A percentile compares a stretch with the other conserved stretches of the same genome.
phyloP scores from a whole-genome alignment of 345 rosid genomes.

The Populus euphratica region DNA sequence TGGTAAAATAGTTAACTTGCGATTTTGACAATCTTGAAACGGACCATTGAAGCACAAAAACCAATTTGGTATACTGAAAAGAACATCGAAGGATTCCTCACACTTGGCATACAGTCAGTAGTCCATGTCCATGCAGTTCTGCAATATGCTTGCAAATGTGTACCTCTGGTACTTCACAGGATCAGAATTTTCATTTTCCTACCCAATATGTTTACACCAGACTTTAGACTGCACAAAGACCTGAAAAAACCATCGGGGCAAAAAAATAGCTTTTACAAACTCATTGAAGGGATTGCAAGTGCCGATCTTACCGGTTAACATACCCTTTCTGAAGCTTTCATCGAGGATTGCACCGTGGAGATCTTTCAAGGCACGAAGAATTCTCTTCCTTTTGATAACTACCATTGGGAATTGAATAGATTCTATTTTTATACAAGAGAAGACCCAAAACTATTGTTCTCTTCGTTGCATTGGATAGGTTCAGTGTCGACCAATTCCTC shows the following conservation, averaged over 20 bases:
- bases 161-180: neutral
- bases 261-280: neutral
- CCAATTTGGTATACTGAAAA: neutral
- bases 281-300: neutral
- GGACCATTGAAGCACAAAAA: neutral
- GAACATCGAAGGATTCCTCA: neutral
- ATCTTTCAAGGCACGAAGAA: conserved; percentile 5
- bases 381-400: conserved; percentile 10
- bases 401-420: neutral
- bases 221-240: neutral
- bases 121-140: neutral
- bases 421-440: conserved; percentile 3
- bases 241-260: neutral
- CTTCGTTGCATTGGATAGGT: neutral
- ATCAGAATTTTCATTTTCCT: neutral
- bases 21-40: too few species aligned
- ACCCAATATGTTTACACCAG: neutral
- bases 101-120: neutral
- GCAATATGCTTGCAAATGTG: neutral
- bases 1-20: too few species aligned
- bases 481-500: neutral
- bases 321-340: neutral
- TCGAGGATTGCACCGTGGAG: neutral
- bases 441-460: neutral
- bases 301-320: conserved; percentile 8